Conservation (phyloP, 441 rosid genomes). For the Gossypium davidsonii region DNA sequence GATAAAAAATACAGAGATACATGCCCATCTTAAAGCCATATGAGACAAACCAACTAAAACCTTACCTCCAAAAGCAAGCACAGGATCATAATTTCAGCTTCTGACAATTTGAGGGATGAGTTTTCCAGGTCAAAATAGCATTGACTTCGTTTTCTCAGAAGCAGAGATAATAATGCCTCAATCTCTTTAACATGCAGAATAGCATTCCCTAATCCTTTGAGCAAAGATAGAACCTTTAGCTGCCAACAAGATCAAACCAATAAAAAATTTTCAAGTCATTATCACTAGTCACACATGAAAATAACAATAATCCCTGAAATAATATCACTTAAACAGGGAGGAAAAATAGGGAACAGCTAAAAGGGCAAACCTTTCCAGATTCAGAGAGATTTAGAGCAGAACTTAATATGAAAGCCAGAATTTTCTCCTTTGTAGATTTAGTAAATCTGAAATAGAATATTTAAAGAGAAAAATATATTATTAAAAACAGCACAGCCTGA, state of each 20-base stretch:
- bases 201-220: slow-evolving; percentile 68
- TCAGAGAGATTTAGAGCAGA: slow-evolving; percentile 55
- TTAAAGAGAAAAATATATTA: background rate
- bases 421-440: slow-evolving; percentile 59
- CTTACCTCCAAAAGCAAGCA: slow-evolving; percentile 90
- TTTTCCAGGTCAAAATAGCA: slow-evolving; percentile 36
- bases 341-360: background rate
- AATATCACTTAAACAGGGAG: background rate
- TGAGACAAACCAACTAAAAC: background rate
- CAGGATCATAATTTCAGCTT: slow-evolving; percentile 56
- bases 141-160: slow-evolving; percentile 57
- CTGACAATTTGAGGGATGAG: slow-evolving; percentile 48
- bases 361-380: slow-evolving; percentile 65
- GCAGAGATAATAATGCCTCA: slow-evolving; percentile 50
- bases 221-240: slow-evolving; percentile 67
- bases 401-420: slow-evolving; percentile 55
- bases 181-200: slow-evolving; percentile 55
- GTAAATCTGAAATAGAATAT: slow-evolving; percentile 58
- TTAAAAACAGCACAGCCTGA: background rate
- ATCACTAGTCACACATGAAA: background rate
- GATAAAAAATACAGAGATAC: slow-evolving; percentile 5
- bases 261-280: background rate
- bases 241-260: slow-evolving; percentile 35
- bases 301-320: background rate
- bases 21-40: background rate